Conservation (phyloP, 2,329 filamentous ascomycete genomes). For the Xylariaceae sp. region DNA sequence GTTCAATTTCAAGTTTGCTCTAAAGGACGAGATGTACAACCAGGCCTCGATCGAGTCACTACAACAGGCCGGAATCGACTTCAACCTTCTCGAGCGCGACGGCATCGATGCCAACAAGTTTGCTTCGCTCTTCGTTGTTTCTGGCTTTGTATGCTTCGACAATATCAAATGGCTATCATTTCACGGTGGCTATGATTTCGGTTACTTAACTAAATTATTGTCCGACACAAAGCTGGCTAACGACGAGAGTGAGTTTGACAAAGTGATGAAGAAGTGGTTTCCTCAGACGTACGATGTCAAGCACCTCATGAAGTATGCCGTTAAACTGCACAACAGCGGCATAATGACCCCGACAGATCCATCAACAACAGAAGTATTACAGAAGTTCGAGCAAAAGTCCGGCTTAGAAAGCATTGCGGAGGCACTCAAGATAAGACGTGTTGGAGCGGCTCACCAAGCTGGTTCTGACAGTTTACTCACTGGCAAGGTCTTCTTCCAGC, state of each 20-base stretch:
- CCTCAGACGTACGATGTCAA: constrained; percentile 94
- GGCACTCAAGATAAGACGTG: constrained; percentile 80
- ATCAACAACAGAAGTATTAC: constrained; percentile 65
- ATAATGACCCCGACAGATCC: constrained; percentile 60
- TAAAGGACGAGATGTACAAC: constrained; percentile 96
- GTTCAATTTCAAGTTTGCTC: constrained; percentile 96
- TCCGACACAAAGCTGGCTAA: constrained; percentile 76
- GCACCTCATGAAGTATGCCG: constrained; percentile 88
- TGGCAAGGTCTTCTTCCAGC: constrained; percentile 89
- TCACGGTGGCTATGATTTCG: constrained; percentile 97
- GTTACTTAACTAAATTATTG: constrained; percentile 91
- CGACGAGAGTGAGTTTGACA: constrained; percentile 84
- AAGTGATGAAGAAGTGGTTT: constrained; percentile 86
- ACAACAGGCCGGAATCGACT: constrained; percentile 88
- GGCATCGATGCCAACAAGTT: constrained; percentile 90
- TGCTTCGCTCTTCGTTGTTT: constrained; percentile 82
- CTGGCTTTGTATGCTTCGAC: constrained; percentile 80
- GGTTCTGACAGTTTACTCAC: constrained; percentile 92
- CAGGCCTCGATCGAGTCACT: constrained; percentile 90
- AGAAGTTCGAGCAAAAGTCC: constrained; percentile 83
- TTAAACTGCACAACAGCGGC: constrained; percentile 59
- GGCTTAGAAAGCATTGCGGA: constrained; percentile 92
- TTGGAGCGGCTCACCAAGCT: constrained; percentile 84
- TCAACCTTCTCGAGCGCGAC: constrained; percentile 73
- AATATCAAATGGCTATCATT: constrained; percentile 96